Base-by-base conservation (phyloP, 2,329 filamentous ascomycete genomes). In the Epichloe sp. region DNA sequence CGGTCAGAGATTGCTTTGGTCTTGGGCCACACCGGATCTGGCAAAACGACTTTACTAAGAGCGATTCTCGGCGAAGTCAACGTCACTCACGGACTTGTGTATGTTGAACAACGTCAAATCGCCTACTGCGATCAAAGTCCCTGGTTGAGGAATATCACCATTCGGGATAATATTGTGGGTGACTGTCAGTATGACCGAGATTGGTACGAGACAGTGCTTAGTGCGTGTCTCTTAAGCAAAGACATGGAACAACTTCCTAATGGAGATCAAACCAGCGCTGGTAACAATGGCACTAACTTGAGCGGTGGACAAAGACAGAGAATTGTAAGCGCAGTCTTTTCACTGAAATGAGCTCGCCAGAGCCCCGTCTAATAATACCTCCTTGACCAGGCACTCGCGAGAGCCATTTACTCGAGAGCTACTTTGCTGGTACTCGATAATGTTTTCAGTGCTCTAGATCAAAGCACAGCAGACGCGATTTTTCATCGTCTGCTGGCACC, bases 331-430 rank as follows among this genome's bases (percentile, higher is more conserved):
- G 21, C 17, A 10, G 17, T 41, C n/a, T 14, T 15, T 23, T 17
- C 19, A 23, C 35, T 23, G 26, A 35, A 23, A 14, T n/a, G n/a
- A 38, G 10, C 23, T 31, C 26, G 26, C 8, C 10, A 8, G 34
- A 56, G 44, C 47, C 36, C 19, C 11, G 8, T 11, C 7, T n/a
- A 10, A 34, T 51, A 51, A 34, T 51, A 51, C 21, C 19, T 15
- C 19, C 11, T 31, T 31, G 26, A 31, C 21, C 19, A 54, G 57
- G 64, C 66, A 26, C 57, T 74, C 5, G 71, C 71, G 3, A 61
- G 71, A 11, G 70, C 71, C 2, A 53, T 74, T 0, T 75, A 70
- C 56, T 60, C 64, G 14, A 54, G 62, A 17, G 59, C 58, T 12
- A 55, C 38, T 10, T 31, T 31, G 26, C 26, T 31, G 3, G 26